Evolutionary conservation across 805 yeast genomes (phyloP), one percentile per base, ranked within the genome.

Genomic region (Priceomyces haplophilus): DNA sequence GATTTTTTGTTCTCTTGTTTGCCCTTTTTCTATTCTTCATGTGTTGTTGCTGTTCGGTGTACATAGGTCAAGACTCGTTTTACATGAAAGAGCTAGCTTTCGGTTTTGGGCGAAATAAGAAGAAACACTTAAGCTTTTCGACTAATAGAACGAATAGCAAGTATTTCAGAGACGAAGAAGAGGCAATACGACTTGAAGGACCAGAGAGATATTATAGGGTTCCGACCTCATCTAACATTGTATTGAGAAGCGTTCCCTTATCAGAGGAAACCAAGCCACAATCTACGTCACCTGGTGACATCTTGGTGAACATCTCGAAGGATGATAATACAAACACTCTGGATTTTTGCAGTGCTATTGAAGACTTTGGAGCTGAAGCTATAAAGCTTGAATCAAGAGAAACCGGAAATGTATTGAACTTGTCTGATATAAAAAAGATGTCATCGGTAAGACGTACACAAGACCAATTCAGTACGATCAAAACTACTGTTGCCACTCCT

Each of bases 401-500:
- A 5, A 10, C 23, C 4, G 31, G 4, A 10, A 27, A 27, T 10
- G 15, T n/a, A 12, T 27, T 27, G n/a, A 27, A 27, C 31, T 19
- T 34, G 23, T 6, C 37, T 6, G 24, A 34, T 34, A 19, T 34
- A 13, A 16, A 17, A 6, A 25, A 36, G 5, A 16, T 17, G 30
- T 13, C 30, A 5, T 27, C 39, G 8, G 6, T 27, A 2, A 21
- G 11, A 5, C 32, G 31, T 18, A 23, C 44, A 16, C 11, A 34
- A 13, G 35, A 29, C 19, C 16, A 29, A 11, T 20, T 11, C 16
- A 37, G 38, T 18, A 35, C 33, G 7, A 32, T 45, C 15, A 33
- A 21, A 2, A 50, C 58, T 2, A 38, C 47, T 10, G 27, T 48
- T 12, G 51, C 53, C 15, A 38, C 34, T 6, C 58, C 58, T 5